Conservation (phyloP, 768 basidiomycete genomes). For the Boletellus emodensis region DNA sequence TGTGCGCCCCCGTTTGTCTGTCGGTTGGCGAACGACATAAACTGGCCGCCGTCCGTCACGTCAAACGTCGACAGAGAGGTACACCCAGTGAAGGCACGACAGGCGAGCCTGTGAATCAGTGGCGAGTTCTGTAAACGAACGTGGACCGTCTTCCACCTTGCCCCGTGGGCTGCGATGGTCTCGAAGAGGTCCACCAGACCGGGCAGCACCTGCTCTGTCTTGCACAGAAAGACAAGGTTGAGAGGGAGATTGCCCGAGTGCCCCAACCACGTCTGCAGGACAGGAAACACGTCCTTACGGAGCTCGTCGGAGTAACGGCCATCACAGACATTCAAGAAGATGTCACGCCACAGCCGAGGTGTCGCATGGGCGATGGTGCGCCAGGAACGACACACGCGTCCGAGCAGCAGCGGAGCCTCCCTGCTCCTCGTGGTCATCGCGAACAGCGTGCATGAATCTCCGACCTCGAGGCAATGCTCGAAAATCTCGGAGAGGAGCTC, state of each 20-base stretch:
- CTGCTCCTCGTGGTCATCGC: neutral
- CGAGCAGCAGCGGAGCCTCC: constrained; percentile 26
- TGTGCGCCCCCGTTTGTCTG: constrained; percentile 1
- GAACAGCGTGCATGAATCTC: neutral
- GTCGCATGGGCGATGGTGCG: constrained; percentile 22
- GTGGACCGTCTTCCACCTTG: constrained; percentile 20
- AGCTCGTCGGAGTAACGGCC: constrained; percentile 18
- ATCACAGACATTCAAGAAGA: constrained; percentile 19
- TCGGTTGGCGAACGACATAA: neutral
- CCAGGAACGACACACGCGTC: constrained; percentile 30
- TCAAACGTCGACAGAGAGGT: constrained; percentile 15
- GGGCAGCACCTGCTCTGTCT: constrained; percentile 17
- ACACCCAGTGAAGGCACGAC: constrained; percentile 11
- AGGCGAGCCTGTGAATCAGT: constrained; percentile 9
- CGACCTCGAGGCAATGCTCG: constrained; percentile 16
- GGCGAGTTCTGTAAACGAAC: constrained; percentile 21
- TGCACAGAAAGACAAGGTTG: constrained; percentile 16
- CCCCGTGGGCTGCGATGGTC: constrained; percentile 10
- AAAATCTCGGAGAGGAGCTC: constrained; percentile 26
- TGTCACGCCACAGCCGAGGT: constrained; percentile 25
- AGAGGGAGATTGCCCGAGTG: constrained; percentile 22
- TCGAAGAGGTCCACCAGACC: constrained; percentile 20
- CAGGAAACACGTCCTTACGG: constrained; percentile 17
- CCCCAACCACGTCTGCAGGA: constrained; percentile 18
- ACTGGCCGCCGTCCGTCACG: constrained; percentile 20